phyloP scores from a whole-genome alignment of 257 asterid genomes.

The Datura wrightii region DNA sequence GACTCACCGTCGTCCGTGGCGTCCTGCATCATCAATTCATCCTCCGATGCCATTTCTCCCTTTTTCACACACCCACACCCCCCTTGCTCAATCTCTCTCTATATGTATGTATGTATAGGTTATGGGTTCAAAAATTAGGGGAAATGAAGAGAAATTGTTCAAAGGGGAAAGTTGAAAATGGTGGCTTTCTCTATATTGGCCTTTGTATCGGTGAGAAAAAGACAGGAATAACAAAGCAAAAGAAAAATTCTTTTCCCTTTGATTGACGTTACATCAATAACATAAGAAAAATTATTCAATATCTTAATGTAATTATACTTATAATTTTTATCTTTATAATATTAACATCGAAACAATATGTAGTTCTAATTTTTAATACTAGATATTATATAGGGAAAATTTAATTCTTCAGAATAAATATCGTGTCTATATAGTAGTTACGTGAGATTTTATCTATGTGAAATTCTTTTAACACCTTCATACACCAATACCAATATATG shows the following conservation, averaged over 20 bases:
- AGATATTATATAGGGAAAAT: too few relatives aligned
- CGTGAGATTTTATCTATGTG: too few relatives aligned
- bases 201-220: not conserved
- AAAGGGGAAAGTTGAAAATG: not conserved
- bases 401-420: too few relatives aligned
- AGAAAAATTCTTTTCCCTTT: slow-evolving; percentile 12
- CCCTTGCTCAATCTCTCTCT: slow-evolving; percentile 7
- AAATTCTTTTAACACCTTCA: too few relatives aligned
- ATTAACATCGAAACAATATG: too few relatives aligned
- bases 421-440: not conserved
- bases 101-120: not conserved
- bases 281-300: too few relatives aligned
- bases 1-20: slow-evolving; percentile 60
- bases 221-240: not conserved
- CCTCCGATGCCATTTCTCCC: slow-evolving; percentile 66
- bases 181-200: not conserved
- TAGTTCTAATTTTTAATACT: too few relatives aligned
- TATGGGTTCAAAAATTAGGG: not conserved
- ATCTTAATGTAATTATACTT: not conserved
- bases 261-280: slow-evolving; percentile 2
- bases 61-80: not conserved
- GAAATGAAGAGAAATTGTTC: not conserved
- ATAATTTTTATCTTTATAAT: not conserved
- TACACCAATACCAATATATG: too few relatives aligned
- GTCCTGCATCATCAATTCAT: slow-evolving; percentile 64